These are phyloP conservation scores for Fusarium oxysporum DNA, from an alignment of 2,329 filamentous ascomycete genomes.

Conservation along the genomic window DNA sequence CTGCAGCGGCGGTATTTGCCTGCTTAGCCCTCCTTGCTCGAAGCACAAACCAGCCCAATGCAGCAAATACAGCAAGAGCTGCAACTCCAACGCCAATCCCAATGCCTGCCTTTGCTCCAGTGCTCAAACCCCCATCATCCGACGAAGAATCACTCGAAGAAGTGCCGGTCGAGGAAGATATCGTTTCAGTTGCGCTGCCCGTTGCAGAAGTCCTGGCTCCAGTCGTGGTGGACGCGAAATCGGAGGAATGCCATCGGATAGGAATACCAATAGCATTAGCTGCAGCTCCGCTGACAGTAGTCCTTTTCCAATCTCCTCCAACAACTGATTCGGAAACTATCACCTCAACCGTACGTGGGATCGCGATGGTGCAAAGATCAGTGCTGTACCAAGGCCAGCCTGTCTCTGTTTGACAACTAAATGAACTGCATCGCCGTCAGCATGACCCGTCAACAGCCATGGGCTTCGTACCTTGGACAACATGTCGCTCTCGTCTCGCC, in stretches of 20 bases:
- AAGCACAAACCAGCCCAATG: not conserved
- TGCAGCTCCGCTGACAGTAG: not conserved
- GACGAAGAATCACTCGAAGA: not conserved
- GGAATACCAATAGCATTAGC: constrained; percentile 13
- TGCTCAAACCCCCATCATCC: not conserved
- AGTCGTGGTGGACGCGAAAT: not conserved
- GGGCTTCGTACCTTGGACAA: not conserved
- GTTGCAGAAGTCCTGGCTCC: not conserved
- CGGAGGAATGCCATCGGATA: constrained; percentile 14
- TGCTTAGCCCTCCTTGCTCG: constrained; percentile 3
- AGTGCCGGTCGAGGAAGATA: accelerated
- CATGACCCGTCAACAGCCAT: not conserved
- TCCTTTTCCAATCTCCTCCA: constrained; percentile 5
- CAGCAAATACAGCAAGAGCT: not conserved
- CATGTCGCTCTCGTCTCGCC: constrained; percentile 12
- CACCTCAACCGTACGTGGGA: not conserved
- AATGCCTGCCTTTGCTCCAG: not conserved
- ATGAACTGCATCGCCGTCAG: not conserved
- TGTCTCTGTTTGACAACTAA: constrained; percentile 6
- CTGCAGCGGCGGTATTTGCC: not conserved
- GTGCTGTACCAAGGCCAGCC: constrained; percentile 17
- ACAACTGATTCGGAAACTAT: constrained; percentile 6
- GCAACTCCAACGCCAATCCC: not conserved
- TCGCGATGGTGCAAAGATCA: constrained; percentile 3
- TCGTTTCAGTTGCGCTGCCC: not conserved